Percentiles rank a stretch among this genome's conserved stretches.
Evolutionary conservation across 768 basidiomycete species (phyloP).

Genomic region (Lanmaoa rubissima): DNA sequence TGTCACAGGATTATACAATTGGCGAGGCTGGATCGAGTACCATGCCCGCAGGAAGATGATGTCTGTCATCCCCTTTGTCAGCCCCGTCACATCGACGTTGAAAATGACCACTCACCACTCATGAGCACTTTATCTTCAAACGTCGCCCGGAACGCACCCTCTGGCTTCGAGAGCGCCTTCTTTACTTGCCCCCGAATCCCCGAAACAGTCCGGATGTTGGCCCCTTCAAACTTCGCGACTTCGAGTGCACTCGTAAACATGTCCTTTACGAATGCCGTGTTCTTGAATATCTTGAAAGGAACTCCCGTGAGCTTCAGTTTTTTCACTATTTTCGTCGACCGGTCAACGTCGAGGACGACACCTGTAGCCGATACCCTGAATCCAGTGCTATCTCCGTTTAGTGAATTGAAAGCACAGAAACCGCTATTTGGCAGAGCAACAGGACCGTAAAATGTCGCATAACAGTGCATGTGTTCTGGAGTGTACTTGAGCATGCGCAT

Average conservation of each 20-base stretch:
- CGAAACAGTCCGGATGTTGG: conserved; percentile 92
- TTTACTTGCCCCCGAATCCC: conserved; percentile 97
- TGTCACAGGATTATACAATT: conserved; percentile 96
- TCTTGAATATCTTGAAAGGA: conserved; percentile 98
- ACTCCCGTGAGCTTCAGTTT: conserved; percentile 95
- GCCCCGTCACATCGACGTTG: neutral
- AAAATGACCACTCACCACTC: conserved; percentile 67
- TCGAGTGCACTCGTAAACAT: conserved; percentile 95
- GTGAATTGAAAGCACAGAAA: conserved; percentile 94
- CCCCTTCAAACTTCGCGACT: conserved; percentile 98
- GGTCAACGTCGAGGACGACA: conserved; percentile 91
- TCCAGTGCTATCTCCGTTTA: conserved; percentile 60
- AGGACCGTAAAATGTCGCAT: conserved; percentile 96
- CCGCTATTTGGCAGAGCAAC: conserved; percentile 90
- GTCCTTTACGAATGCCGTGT: conserved; percentile 96
- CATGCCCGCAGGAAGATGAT: conserved; percentile 95
- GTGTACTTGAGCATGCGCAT: conserved; percentile 99
- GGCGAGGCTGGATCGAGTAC: conserved; percentile 93
- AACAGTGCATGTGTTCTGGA: conserved; percentile 99
- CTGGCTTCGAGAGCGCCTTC: conserved; percentile 92
- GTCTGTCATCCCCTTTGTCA: conserved; percentile 46
- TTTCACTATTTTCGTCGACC: conserved; percentile 94
- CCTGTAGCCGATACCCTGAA: conserved; percentile 94
- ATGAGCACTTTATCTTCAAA: conserved; percentile 98
- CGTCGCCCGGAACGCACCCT: conserved; percentile 92